A percentile compares a stretch with the other conserved stretches of the same genome.
phyloP scores from a whole-genome alignment of 306 rosid species.

The Casuarina glauca region DNA sequence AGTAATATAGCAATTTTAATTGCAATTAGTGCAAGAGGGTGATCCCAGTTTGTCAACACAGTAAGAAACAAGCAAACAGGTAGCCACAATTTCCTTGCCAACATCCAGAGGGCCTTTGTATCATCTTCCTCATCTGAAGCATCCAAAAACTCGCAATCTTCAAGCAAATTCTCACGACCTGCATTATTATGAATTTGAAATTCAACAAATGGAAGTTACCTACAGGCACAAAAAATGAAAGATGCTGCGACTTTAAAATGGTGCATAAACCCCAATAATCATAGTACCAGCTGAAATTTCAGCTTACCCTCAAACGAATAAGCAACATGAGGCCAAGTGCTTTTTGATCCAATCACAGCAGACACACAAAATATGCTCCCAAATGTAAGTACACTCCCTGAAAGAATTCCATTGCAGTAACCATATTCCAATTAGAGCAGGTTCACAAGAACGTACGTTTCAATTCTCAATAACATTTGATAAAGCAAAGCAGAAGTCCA shows the following conservation, averaged over 20 bases:
- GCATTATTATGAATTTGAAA: slow-evolving; percentile 13
- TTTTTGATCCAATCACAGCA: slow-evolving; percentile 43
- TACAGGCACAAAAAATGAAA: background rate
- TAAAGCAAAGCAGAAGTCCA: background rate
- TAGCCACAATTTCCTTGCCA: slow-evolving; percentile 59
- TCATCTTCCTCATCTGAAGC: slow-evolving; percentile 42
- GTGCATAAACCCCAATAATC: slow-evolving; percentile 6
- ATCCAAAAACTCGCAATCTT: slow-evolving; percentile 29
- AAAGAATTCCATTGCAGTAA: slow-evolving; percentile 10
- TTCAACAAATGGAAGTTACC: slow-evolving; percentile 18
- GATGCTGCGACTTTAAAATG: background rate
- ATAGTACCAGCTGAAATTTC: slow-evolving; percentile 28
- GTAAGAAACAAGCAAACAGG: slow-evolving; percentile 55
- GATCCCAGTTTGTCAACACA: slow-evolving; percentile 52
- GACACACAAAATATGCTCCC: slow-evolving; percentile 56
- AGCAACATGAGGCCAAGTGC: slow-evolving; percentile 33
- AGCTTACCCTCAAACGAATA: slow-evolving; percentile 76
- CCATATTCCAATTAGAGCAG: background rate
- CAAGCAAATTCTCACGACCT: slow-evolving; percentile 51
- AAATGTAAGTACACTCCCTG: slow-evolving; percentile 42
- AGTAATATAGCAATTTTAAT: slow-evolving; percentile 56
- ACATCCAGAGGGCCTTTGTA: slow-evolving; percentile 36
- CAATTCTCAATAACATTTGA: background rate
- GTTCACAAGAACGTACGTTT: background rate
- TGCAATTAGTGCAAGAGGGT: slow-evolving; percentile 41